A percentile compares a stretch with the other conserved stretches of the same genome.
phyloP scores from a whole-genome alignment of 306 rosid species.

The Ammopiptanthus mongolicus region DNA sequence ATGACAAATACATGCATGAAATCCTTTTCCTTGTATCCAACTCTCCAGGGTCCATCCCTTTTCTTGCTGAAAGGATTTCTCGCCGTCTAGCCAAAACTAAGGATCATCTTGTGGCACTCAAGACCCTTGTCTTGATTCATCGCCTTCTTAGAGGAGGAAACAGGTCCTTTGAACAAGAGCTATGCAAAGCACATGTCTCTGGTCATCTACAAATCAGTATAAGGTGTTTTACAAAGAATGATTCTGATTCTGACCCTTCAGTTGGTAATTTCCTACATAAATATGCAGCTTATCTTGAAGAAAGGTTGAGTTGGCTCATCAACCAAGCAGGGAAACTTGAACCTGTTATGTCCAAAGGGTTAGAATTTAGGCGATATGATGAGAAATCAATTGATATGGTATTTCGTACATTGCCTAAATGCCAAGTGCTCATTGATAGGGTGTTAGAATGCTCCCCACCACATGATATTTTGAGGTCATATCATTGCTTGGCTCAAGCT shows the following conservation, averaged over 20 bases:
- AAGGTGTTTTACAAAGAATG: conserved; percentile 24
- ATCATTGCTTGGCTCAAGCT: conserved; percentile 36
- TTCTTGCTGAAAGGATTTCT: conserved; percentile 48
- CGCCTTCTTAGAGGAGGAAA: conserved; percentile 60
- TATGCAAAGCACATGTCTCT: conserved; percentile 42
- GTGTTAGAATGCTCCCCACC: conserved; percentile 49
- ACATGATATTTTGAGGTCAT: conserved; percentile 25
- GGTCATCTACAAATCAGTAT: conserved; percentile 44
- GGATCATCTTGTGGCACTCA: conserved; percentile 48
- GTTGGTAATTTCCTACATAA: conserved; percentile 30
- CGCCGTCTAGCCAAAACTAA: conserved; percentile 48
- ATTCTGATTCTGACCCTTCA: conserved; percentile 22
- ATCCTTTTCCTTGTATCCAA: conserved; percentile 58
- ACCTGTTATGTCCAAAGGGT: conserved; percentile 41
- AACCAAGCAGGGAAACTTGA: conserved; percentile 67
- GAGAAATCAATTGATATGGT: conserved; percentile 52
- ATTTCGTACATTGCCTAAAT: conserved; percentile 47
- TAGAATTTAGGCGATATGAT: conserved; percentile 43
- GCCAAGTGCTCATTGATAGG: conserved; percentile 44
- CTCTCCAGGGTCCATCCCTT: conserved; percentile 48
- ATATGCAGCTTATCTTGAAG: conserved; percentile 50
- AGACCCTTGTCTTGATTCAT: conserved; percentile 53
- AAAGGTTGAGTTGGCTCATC: conserved; percentile 54
- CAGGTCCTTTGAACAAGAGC: conserved; percentile 46
- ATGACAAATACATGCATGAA: conserved; percentile 60